Conservation (phyloP, 179 eudicot genomes). For the Amaranthus tricolor region DNA sequence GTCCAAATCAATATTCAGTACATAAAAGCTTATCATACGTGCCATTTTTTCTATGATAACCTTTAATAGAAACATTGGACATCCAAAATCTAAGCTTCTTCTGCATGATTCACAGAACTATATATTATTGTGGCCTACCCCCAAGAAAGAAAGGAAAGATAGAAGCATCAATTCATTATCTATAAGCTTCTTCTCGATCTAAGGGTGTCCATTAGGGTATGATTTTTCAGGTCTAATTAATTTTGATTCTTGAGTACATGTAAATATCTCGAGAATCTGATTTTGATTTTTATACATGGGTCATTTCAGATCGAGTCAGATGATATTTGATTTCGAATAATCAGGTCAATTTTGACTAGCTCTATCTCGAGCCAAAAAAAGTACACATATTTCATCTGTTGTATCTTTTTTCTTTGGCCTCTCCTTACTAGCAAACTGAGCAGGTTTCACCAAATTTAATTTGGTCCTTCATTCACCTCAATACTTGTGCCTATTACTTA, state of each 20-base stretch:
- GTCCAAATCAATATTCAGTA: constrained; percentile 7
- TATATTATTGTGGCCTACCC: neutral
- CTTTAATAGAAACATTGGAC: neutral
- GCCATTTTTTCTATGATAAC: neutral
- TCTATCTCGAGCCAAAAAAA: neutral
- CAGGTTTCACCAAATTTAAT: no score
- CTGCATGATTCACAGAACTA: neutral
- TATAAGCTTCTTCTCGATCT: neutral
- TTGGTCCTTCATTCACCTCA: no score
- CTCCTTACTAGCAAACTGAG: neutral
- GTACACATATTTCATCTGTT: neutral
- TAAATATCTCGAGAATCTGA: no score
- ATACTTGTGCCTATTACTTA: no score
- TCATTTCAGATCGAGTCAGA: no score
- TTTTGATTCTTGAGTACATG: no score
- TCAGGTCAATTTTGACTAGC: neutral
- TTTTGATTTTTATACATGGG: no score
- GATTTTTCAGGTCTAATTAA: no score
- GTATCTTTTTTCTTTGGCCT: neutral
- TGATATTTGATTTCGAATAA: neutral
- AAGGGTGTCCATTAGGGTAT: no score
- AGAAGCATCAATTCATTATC: neutral
- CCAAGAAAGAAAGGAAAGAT: neutral
- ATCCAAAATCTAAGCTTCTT: neutral
- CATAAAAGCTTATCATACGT: neutral